phyloP scores from a whole-genome alignment of 148 eudicot species.

The Fagopyrum homotropicum region DNA sequence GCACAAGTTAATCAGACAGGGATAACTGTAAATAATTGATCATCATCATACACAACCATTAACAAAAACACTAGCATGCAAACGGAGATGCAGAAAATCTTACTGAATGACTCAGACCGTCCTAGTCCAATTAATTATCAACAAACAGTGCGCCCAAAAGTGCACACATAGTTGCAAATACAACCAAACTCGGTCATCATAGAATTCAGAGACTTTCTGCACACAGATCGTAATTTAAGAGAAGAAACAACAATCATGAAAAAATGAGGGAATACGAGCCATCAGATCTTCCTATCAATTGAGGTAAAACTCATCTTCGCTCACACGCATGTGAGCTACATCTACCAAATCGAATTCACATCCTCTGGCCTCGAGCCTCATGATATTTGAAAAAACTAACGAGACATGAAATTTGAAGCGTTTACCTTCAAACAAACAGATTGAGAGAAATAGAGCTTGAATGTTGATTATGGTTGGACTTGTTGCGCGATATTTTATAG shows the following conservation, averaged over 20 bases:
- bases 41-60: conserved; percentile 36
- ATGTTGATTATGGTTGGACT: neutral
- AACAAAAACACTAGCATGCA: neutral
- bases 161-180: conserved; percentile 14
- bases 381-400: neutral
- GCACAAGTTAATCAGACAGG: conserved; percentile 43
- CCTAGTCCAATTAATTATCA: conserved; percentile 42
- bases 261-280: conserved; percentile 3
- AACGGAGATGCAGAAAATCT: neutral
- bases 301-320: conserved; percentile 28
- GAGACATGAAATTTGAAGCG: no score
- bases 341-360: conserved; percentile 4
- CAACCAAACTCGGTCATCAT: conserved; percentile 15
- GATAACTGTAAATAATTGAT: conserved; percentile 36
- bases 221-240: neutral
- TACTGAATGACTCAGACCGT: conserved; percentile 44
- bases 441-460: neutral
- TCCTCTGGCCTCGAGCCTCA: neutral
- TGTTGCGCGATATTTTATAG: no score
- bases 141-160: conserved; percentile 15
- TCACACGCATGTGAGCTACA: neutral
- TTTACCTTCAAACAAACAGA: neutral
- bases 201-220: neutral
- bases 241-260: neutral
- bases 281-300: conserved; percentile 58